These are phyloP conservation scores for Kodamaea anthophila DNA, from an alignment of 1,139 yeast genomes.

Conservation along the genomic window DNA sequence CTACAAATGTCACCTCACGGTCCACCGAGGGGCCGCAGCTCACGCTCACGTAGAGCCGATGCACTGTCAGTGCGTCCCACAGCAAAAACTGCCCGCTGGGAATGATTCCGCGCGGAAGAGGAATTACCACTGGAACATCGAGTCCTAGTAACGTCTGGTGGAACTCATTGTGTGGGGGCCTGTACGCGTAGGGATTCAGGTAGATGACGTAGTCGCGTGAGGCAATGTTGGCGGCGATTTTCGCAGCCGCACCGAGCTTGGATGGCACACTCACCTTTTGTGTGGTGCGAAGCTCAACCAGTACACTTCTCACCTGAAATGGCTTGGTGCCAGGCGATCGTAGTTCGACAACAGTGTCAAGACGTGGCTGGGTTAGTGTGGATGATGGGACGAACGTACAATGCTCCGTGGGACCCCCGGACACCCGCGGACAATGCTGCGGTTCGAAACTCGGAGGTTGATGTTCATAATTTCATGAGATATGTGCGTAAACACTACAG, in stretches of 20 bases:
- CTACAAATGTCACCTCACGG: slow-evolving; percentile 26
- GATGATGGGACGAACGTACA: slow-evolving; percentile 19
- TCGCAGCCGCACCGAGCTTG: slow-evolving; percentile 24
- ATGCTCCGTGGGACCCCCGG: slow-evolving; percentile 60
- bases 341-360: slow-evolving; percentile 38
- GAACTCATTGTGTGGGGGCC: slow-evolving; percentile 34
- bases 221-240: slow-evolving; percentile 23
- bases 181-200: slow-evolving; percentile 32
- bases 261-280: slow-evolving; percentile 38
- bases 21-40: slow-evolving; percentile 28
- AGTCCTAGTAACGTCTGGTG: slow-evolving; percentile 41
- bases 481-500: neutral
- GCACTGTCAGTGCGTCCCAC: slow-evolving; percentile 37
- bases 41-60: slow-evolving; percentile 30
- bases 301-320: slow-evolving; percentile 32
- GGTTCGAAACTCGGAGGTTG: slow-evolving; percentile 40
- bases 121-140: slow-evolving; percentile 55
- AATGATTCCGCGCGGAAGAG: slow-evolving; percentile 48
- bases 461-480: slow-evolving; percentile 7
- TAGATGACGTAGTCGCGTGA: slow-evolving; percentile 29
- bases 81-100: slow-evolving; percentile 36
- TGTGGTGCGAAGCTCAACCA: slow-evolving; percentile 30
- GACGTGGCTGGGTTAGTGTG: slow-evolving; percentile 26
- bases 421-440: slow-evolving; percentile 50
- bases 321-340: slow-evolving; percentile 36